Evolutionary conservation across 73 alveolate species (phyloP).

Genomic region (Paramecium biaurelia): DNA sequence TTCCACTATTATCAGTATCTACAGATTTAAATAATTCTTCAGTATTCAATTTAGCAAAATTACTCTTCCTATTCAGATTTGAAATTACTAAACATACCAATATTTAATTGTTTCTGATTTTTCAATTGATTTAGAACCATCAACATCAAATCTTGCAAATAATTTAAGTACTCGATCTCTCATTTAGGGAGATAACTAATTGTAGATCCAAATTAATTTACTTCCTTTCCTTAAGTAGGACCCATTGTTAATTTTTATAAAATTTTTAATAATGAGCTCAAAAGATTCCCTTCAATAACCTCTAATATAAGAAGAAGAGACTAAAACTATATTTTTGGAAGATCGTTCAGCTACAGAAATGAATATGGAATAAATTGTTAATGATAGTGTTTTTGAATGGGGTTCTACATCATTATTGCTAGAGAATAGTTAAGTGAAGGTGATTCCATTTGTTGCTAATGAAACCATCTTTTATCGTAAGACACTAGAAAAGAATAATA

Average conservation of each 20-base stretch:
- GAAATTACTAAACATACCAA: slow-evolving; percentile 23
- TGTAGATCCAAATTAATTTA: not conserved
- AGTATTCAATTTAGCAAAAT: slow-evolving; percentile 62
- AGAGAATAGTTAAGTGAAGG: not conserved
- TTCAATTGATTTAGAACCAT: slow-evolving; percentile 61
- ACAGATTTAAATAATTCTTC: slow-evolving; percentile 63
- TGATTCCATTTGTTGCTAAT: not conserved
- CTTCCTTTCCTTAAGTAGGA: slow-evolving; percentile 55
- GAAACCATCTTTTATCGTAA: not conserved
- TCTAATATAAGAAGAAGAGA: not conserved
- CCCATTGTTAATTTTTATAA: slow-evolving; percentile 26
- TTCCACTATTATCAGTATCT: slow-evolving; percentile 61
- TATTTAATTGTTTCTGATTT: slow-evolving; percentile 57
- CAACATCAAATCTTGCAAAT: slow-evolving; percentile 54
- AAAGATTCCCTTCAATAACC: not conserved
- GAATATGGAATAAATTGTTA: not conserved
- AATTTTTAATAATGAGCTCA: not conserved
- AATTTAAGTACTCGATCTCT: slow-evolving; percentile 45
- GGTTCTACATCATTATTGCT: not conserved
- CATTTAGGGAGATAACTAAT: slow-evolving; percentile 53
- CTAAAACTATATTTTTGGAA: not conserved
- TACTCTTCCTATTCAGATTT: slow-evolving; percentile 44
- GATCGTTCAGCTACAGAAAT: not conserved
- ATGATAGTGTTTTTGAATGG: not conserved
- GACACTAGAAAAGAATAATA: not conserved